Base-by-base conservation (phyloP, 2,329 filamentous ascomycete genomes). In the Coleophoma crateriformis region DNA sequence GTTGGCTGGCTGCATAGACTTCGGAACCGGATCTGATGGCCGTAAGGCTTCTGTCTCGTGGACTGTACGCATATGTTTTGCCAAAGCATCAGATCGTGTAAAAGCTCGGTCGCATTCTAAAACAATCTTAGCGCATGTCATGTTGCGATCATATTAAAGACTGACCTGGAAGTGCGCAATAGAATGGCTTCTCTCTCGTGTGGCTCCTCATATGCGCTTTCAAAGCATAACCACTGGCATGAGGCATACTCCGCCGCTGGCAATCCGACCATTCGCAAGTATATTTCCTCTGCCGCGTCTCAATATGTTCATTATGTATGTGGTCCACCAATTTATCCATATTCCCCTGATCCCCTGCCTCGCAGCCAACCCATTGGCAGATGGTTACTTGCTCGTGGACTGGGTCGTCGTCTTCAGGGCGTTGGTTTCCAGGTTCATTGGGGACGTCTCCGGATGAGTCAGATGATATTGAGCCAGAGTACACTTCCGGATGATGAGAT, bases 201-300 rank as follows among this genome's bases (percentile, higher is more conserved):
- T 99, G 94, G 66, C 91, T 96, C 59, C 94, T 79, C 91, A 99
- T 96, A 65, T 99, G 94, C 10, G 94, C 94, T 67, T 95, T 91
- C 56, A 99, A 73, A 4, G 94, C 94, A 71, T 99, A 99, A 2
- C 90, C 94, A 62, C 90, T 96, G 1, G 92, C 92, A 70, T 99
- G 94, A 15, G 89, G 84, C 69, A 94, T 83, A 52, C 90, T 90
- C 72, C 96, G 97, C 54, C 91, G 75, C 47, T 77, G 79, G 67
- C 94, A 99, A 58, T 92, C 92, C 52, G 81, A 82, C 94, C 94
- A 99, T 70, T 97, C 92, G 70, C 94, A 99, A n/a, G 89, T 90
- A 67, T 97, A 97, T 68, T 94, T 96, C 71, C 95, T 96, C 71
- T 94, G 88, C 48, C 91, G 82, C 53, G 85, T 89, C 64, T 94